These are phyloP conservation scores for Pseudozyma sp. DNA, from an alignment of 1,284 basidiomycete species.

Conservation along the genomic window DNA sequence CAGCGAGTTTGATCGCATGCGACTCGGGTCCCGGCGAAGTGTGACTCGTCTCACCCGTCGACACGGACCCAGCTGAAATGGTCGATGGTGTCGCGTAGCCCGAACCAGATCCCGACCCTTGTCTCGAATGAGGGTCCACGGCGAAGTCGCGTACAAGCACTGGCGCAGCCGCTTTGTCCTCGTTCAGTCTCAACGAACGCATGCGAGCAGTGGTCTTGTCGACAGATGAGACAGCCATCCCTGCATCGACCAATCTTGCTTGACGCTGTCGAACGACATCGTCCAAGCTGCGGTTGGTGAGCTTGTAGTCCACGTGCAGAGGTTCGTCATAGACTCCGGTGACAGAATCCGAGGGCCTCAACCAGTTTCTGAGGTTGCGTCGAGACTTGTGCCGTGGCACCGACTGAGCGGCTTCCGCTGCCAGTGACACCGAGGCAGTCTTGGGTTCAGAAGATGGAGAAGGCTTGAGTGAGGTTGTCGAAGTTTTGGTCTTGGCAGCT, in stretches of 20 bases:
- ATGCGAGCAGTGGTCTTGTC: slow-evolving; percentile 14
- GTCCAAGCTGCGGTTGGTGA: slow-evolving; percentile 19
- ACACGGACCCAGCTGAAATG: slow-evolving; percentile 25
- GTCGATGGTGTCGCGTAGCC: slow-evolving; percentile 37
- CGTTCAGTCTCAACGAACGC: slow-evolving; percentile 15
- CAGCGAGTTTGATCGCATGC: slow-evolving; percentile 11
- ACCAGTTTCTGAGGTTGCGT: slow-evolving; percentile 26
- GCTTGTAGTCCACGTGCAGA: slow-evolving; percentile 29
- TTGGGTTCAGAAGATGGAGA: neutral
- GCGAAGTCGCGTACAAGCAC: slow-evolving; percentile 5
- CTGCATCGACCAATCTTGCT: neutral
- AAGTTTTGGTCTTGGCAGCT: neutral
- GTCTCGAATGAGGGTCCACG: slow-evolving; percentile 8
- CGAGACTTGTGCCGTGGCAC: slow-evolving; percentile 13
- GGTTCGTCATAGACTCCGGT: slow-evolving; percentile 29
- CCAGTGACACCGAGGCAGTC: neutral
- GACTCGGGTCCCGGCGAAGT: slow-evolving; percentile 15
- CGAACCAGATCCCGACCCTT: slow-evolving; percentile 30
- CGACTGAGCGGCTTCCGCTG: slow-evolving; percentile 2
- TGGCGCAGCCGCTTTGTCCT: neutral
- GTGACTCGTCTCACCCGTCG: slow-evolving; percentile 39
- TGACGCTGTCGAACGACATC: slow-evolving; percentile 7
- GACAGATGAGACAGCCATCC: neutral
- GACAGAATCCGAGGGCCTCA: slow-evolving; percentile 5
- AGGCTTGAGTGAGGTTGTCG: neutral